Conservation (phyloP, 352 stramenopile species). For the Phytophthora quininea region DNA sequence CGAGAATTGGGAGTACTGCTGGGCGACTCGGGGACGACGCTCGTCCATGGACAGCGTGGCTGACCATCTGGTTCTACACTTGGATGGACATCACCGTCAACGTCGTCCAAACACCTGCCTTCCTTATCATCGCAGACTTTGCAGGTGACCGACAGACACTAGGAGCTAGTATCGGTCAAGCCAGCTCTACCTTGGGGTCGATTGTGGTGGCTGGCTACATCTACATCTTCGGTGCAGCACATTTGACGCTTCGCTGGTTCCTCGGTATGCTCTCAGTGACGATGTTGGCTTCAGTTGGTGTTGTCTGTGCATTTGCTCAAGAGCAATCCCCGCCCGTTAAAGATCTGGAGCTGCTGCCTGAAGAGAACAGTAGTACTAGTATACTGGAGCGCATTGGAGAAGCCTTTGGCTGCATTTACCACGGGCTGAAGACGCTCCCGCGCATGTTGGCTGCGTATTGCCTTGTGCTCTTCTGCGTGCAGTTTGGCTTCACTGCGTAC, state of each 20-base stretch:
- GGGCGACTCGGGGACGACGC: slow-evolving; percentile 50
- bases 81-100: slow-evolving; percentile 89
- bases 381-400: slow-evolving; percentile 32
- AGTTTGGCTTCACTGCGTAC: slow-evolving; percentile 70
- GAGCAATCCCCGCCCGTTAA: slow-evolving; percentile 42
- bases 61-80: slow-evolving; percentile 80
- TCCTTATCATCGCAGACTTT: slow-evolving; percentile 80
- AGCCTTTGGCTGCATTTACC: slow-evolving; percentile 54
- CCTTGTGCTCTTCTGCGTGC: slow-evolving; percentile 54
- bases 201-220: slow-evolving; percentile 79
- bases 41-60: slow-evolving; percentile 56
- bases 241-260: slow-evolving; percentile 71
- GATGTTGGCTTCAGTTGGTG: slow-evolving; percentile 60
- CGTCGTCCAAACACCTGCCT: slow-evolving; percentile 71
- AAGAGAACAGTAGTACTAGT: slow-evolving; percentile 16
- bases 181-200: slow-evolving; percentile 64
- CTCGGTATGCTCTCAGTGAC: slow-evolving; percentile 72
- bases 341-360: slow-evolving; percentile 27
- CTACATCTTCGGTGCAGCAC: slow-evolving; percentile 66
- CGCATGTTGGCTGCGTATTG: slow-evolving; percentile 50
- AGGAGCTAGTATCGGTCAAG: slow-evolving; percentile 63
- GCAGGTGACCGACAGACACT: slow-evolving; percentile 73
- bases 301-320: slow-evolving; percentile 62
- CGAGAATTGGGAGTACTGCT: slow-evolving; percentile 63
- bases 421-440: slow-evolving; percentile 53